These are phyloP conservation scores for Phytophthora ramorum DNA, from an alignment of 352 stramenopile species.

Conservation along the genomic window DNA sequence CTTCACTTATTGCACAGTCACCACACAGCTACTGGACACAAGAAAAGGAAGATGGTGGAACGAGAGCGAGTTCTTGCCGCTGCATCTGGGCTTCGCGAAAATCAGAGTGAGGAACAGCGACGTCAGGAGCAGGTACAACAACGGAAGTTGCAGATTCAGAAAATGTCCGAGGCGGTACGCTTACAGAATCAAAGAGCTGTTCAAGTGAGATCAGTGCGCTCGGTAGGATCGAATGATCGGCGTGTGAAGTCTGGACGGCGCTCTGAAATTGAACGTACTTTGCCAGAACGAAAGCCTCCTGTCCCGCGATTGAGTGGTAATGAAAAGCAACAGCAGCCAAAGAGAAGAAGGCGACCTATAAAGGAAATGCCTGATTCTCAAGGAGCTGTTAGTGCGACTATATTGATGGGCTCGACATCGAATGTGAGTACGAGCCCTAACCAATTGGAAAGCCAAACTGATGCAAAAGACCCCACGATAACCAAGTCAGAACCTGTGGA, in stretches of 20 bases:
- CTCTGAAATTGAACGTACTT: constrained; percentile 3
- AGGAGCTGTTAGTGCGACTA: constrained; percentile 33
- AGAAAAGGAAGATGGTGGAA: constrained; percentile 54
- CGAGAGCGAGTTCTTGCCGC: constrained; percentile 51
- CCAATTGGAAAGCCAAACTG: not conserved
- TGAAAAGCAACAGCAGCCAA: constrained; percentile 9
- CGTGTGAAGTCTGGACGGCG: not conserved
- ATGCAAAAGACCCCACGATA: not conserved
- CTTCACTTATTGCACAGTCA: constrained; percentile 46
- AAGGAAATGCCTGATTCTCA: not conserved
- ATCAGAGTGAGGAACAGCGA: constrained; percentile 28
- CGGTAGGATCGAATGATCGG: not conserved
- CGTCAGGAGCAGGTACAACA: constrained; percentile 39
- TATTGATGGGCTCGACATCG: constrained; percentile 20
- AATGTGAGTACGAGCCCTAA: not conserved
- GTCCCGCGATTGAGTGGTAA: constrained; percentile 59
- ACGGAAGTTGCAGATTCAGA: constrained; percentile 50
- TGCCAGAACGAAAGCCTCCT: constrained; percentile 55
- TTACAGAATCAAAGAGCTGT: constrained; percentile 50
- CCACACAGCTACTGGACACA: constrained; percentile 23
- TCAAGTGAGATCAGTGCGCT: constrained; percentile 3
- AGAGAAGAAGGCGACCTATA: constrained; percentile 18
- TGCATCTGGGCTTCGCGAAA: constrained; percentile 49
- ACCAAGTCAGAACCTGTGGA: not conserved
- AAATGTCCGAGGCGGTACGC: constrained; percentile 66